A percentile compares a stretch with the other conserved stretches of the same genome.
phyloP scores from a whole-genome alignment of 1,139 yeast species.

The Taphrina populina region DNA sequence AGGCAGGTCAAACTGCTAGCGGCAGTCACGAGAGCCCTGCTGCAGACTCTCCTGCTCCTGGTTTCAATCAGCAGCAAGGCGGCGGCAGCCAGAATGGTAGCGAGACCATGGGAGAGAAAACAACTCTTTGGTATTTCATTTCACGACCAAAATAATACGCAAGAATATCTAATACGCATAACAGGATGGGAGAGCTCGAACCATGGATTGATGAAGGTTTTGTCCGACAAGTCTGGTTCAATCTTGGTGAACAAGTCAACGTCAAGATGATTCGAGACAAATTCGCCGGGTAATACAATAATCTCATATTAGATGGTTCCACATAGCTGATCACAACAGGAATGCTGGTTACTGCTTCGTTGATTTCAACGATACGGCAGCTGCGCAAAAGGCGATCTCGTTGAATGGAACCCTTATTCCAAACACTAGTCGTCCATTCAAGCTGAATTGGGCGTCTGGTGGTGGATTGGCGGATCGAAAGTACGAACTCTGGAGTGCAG shows the following conservation, averaged over 20 bases:
- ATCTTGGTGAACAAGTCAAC: constrained; percentile 53
- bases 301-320: background rate
- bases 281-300: constrained; percentile 43
- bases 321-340: constrained; percentile 38
- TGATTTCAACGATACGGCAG: constrained; percentile 65
- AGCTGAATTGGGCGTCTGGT: constrained; percentile 86
- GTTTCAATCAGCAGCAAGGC: constrained; percentile 21
- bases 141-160: background rate
- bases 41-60: constrained; percentile 17
- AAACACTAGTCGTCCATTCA: constrained; percentile 58
- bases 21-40: constrained; percentile 10
- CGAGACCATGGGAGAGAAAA: constrained; percentile 29
- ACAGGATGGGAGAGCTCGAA: constrained; percentile 94
- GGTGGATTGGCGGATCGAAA: constrained; percentile 51
- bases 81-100: constrained; percentile 31
- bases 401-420: constrained; percentile 73
- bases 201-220: constrained; percentile 77
- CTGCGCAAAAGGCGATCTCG: constrained; percentile 65
- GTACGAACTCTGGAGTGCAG: constrained; percentile 35
- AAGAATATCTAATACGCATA: background rate
- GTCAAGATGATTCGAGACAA: constrained; percentile 64
- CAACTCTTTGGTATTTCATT: constrained; percentile 23
- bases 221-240: constrained; percentile 66
- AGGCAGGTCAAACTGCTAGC: constrained; percentile 4
- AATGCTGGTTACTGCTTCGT: constrained; percentile 85